Evolutionary conservation across 345 rosid genomes (phyloP).

Genomic region (Populus simonii): DNA sequence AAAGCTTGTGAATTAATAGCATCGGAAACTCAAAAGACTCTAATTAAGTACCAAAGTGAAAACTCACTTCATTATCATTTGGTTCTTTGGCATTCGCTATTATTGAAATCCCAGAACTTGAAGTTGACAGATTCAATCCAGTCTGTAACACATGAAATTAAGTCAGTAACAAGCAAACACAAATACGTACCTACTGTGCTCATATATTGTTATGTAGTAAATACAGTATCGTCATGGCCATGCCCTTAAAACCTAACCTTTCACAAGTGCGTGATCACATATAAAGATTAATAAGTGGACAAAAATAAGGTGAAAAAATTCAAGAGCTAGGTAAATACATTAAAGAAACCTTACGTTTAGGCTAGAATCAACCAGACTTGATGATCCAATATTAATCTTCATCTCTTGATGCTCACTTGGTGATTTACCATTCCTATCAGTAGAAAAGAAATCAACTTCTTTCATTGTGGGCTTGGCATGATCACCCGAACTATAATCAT

Average conservation of each 20-base stretch:
- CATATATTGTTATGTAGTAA: background rate
- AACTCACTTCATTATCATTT: constrained; percentile 44
- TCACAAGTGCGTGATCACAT: no score
- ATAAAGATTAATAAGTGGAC: background rate
- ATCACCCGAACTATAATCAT: constrained; percentile 17
- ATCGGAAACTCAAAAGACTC: background rate
- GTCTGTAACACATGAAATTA: constrained; percentile 35
- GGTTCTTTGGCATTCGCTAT: constrained; percentile 30
- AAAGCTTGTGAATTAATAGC: background rate
- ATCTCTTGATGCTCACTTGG: constrained; percentile 13
- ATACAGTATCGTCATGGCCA: background rate
- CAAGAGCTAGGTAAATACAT: background rate
- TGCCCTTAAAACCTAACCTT: background rate
- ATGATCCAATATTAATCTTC: constrained; percentile 12
- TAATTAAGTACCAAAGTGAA: background rate
- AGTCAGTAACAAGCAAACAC: constrained; percentile 7
- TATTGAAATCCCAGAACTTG: constrained; percentile 41
- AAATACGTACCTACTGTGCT: background rate
- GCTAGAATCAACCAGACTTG: constrained; percentile 34
- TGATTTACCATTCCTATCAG: background rate
- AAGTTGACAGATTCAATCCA: constrained; percentile 47
- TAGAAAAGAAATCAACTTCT: constrained; percentile 84
- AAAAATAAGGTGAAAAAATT: background rate
- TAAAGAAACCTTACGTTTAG: constrained; percentile 49
- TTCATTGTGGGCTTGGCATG: constrained; percentile 37